These are phyloP conservation scores for Thermomyces lanuginosus DNA, from an alignment of 2,329 filamentous ascomycete genomes.

Conservation along the genomic window DNA sequence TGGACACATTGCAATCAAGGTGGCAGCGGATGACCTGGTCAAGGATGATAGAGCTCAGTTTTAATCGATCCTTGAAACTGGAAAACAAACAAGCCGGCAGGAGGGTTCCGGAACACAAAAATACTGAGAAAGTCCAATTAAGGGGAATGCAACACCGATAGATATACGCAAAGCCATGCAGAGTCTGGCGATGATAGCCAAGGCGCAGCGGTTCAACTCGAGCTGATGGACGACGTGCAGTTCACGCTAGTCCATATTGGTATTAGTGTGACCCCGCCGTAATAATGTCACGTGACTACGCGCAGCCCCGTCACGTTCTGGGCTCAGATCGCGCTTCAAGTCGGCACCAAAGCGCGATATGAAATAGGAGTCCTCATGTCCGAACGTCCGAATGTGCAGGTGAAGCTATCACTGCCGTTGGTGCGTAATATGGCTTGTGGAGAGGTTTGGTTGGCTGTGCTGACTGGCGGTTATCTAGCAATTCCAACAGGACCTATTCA, in stretches of 20 bases:
- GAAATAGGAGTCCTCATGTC: constrained; percentile 21
- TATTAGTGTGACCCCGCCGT: too few species aligned
- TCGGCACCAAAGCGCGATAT: constrained; percentile 1
- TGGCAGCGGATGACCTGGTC: too few species aligned
- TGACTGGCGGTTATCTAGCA: constrained; percentile 29
- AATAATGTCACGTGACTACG: too few species aligned
- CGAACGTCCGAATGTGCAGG: constrained; percentile 31
- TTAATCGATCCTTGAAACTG: too few species aligned
- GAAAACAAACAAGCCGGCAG: too few species aligned
- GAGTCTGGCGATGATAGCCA: constrained; percentile 1
- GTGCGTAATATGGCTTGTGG: constrained; percentile 18
- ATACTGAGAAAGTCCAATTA: too few species aligned
- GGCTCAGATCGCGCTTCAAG: constrained; percentile 2
- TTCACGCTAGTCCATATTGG: neutral
- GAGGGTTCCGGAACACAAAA: too few species aligned
- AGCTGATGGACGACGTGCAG: neutral
- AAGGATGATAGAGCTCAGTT: too few species aligned
- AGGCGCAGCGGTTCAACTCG: constrained; percentile 1
- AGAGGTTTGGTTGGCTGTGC: neutral
- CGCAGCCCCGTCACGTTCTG: too few species aligned
- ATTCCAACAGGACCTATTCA: constrained; percentile 93
- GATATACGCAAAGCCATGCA: too few species aligned
- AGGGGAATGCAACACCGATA: too few species aligned
- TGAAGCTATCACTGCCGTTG: constrained; percentile 48
- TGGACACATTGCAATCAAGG: too few species aligned